Percentiles rank a stretch among this genome's conserved stretches.
These are phyloP conservation scores for Saccharomyces hybrid DNA, from an alignment of 1,139 yeast genomes.

Conservation along the genomic window DNA sequence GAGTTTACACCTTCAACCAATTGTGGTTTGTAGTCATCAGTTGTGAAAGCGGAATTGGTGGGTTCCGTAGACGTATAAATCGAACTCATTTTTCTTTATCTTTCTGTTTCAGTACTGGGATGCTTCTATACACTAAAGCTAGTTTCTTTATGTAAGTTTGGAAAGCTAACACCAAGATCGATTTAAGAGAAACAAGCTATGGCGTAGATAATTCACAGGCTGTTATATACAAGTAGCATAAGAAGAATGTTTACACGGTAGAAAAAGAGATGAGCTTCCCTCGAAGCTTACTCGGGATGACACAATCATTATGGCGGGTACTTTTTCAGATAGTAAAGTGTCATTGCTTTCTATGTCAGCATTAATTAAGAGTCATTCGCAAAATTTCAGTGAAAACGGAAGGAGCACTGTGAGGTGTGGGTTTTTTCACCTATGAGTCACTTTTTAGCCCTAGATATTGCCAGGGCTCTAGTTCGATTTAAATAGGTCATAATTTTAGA, in stretches of 20 bases:
- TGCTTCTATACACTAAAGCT: background rate
- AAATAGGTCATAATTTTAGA: too few relatives aligned
- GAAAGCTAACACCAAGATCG: background rate
- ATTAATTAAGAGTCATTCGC: background rate
- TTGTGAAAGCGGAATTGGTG: constrained; percentile 24
- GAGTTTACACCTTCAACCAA: constrained; percentile 73
- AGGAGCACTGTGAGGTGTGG: background rate
- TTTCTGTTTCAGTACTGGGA: background rate
- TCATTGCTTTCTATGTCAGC: background rate
- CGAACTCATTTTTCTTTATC: constrained; percentile 12
- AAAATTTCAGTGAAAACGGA: background rate
- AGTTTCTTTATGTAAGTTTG: background rate
- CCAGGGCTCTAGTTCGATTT: too few relatives aligned
- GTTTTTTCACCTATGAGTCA: background rate
- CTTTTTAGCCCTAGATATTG: background rate
- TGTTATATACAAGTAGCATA: background rate
- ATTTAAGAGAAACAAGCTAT: background rate
- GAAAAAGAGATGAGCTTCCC: background rate
- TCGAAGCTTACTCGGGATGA: background rate
- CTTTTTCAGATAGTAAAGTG: background rate
- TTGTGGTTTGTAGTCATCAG: constrained; percentile 32
- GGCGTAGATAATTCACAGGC: background rate
- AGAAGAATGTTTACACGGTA: background rate
- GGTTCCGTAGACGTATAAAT: constrained; percentile 25
- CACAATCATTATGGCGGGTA: background rate